These are phyloP conservation scores for Ploettnerulaceae sp. DNA, from an alignment of 2,329 filamentous ascomycete genomes.

Conservation along the genomic window DNA sequence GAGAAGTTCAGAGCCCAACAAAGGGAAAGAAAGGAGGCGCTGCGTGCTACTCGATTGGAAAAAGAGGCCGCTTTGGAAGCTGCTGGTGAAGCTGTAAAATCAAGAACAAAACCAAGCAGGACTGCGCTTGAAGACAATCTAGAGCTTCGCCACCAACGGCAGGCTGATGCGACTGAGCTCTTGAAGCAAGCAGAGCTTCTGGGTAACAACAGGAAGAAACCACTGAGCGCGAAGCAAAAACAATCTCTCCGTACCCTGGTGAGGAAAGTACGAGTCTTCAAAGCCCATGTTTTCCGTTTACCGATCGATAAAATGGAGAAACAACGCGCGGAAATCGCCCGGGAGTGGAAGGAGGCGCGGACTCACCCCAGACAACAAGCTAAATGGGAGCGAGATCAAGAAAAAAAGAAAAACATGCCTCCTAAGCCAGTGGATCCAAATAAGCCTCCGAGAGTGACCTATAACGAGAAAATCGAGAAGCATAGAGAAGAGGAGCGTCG, in stretches of 20 bases:
- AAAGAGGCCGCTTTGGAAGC: constrained; percentile 26
- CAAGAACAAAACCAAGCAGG: constrained; percentile 3
- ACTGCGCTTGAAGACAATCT: constrained; percentile 5
- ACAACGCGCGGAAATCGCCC: neutral
- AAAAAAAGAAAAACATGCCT: neutral
- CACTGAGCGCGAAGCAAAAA: constrained; percentile 7
- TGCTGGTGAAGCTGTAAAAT: constrained; percentile 13
- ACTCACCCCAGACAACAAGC: constrained; percentile 1
- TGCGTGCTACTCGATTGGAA: constrained; percentile 5
- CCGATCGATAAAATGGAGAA: constrained; percentile 4
- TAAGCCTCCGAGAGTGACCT: neutral
- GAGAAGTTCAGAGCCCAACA: constrained; percentile 25
- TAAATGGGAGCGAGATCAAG: neutral
- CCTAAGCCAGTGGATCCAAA: neutral
- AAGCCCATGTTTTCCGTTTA: neutral
- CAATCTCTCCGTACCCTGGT: constrained; percentile 2
- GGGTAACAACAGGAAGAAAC: constrained; percentile 2
- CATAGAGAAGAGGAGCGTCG: constrained; percentile 26
- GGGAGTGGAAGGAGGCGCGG: neutral
- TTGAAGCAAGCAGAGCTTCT: constrained; percentile 6
- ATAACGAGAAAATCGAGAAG: constrained; percentile 26
- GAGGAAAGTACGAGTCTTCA: constrained; percentile 1
- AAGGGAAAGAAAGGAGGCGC: constrained; percentile 10
- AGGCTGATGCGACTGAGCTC: neutral
- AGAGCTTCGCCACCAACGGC: constrained; percentile 4